A percentile compares a stretch with the other conserved stretches of the same genome.
These are phyloP conservation scores for Porodaedalea pini DNA, from an alignment of 1,284 basidiomycete genomes.

Conservation along the genomic window DNA sequence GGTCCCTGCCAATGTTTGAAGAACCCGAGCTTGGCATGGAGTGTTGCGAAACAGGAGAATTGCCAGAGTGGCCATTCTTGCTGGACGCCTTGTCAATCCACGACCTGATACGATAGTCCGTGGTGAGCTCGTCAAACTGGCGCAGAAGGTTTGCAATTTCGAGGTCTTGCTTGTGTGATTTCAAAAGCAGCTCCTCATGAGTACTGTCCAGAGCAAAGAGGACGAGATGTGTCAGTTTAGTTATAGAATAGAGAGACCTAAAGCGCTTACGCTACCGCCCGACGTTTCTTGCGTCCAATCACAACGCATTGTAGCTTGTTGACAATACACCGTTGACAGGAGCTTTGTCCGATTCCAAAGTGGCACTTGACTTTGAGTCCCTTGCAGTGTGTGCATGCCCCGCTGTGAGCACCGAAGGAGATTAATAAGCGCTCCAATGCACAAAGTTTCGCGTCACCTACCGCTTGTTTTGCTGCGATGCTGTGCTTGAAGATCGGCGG, in stretches of 20 bases:
- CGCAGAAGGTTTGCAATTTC: constrained; percentile 45
- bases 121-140: constrained; percentile 44
- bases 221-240: neutral
- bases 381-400: constrained; percentile 21
- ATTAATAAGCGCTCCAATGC: neutral
- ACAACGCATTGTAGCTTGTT: constrained; percentile 47
- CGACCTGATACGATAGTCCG: constrained; percentile 39
- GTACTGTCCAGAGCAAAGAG: constrained; percentile 35
- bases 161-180: constrained; percentile 44
- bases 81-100: constrained; percentile 36
- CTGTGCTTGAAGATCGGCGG: constrained; percentile 3
- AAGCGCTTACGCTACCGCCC: constrained; percentile 47
- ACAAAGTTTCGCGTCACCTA: neutral
- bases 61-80: constrained; percentile 2
- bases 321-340: constrained; percentile 44
- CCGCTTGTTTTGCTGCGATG: constrained; percentile 6
- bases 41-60: constrained; percentile 31
- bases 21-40: constrained; percentile 17
- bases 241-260: neutral
- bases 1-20: constrained; percentile 10
- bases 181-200: constrained; percentile 53
- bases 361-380: constrained; percentile 44
- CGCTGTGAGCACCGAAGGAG: neutral
- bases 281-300: constrained; percentile 52
- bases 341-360: constrained; percentile 40